A percentile compares a stretch with the other conserved stretches of the same genome.
These are phyloP conservation scores for Fusarium nodosum DNA, from an alignment of 2,329 filamentous ascomycete species.

Conservation along the genomic window DNA sequence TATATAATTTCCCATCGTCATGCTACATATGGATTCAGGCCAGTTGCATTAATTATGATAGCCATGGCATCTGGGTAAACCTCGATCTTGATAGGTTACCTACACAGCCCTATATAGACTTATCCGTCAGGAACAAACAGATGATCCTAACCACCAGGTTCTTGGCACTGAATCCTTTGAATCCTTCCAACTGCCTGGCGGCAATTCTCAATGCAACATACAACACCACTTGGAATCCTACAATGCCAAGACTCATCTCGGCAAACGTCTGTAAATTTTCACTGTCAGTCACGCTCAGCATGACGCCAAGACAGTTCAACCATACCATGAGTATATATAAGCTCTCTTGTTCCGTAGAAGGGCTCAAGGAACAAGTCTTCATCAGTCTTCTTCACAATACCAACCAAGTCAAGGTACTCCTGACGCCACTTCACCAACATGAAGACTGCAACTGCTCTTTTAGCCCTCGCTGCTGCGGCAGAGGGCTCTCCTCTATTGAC, in stretches of 20 bases:
- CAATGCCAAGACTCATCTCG: background rate
- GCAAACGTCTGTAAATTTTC: background rate
- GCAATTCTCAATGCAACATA: background rate
- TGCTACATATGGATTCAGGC: background rate
- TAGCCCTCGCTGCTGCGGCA: background rate
- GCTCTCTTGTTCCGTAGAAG: rapidly evolving
- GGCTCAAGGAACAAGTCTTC: background rate
- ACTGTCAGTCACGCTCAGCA: background rate
- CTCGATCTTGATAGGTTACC: background rate
- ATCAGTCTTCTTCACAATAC: rapidly evolving
- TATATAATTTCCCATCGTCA: background rate
- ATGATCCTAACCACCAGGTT: background rate
- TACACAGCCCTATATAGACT: background rate
- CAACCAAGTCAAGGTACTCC: rapidly evolving
- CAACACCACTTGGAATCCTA: background rate
- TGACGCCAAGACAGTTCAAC: rapidly evolving
- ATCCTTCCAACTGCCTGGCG: background rate
- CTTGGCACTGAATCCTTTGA: background rate
- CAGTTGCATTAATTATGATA: background rate
- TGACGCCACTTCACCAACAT: background rate
- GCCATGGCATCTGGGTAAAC: background rate
- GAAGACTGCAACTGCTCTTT: conserved; percentile 15
- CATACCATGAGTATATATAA: background rate
- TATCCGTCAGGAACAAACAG: background rate
- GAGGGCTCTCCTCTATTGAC: background rate